These are phyloP conservation scores for Sarocladiaceae sp. DNA, from an alignment of 2,329 filamentous ascomycete genomes.

Conservation along the genomic window DNA sequence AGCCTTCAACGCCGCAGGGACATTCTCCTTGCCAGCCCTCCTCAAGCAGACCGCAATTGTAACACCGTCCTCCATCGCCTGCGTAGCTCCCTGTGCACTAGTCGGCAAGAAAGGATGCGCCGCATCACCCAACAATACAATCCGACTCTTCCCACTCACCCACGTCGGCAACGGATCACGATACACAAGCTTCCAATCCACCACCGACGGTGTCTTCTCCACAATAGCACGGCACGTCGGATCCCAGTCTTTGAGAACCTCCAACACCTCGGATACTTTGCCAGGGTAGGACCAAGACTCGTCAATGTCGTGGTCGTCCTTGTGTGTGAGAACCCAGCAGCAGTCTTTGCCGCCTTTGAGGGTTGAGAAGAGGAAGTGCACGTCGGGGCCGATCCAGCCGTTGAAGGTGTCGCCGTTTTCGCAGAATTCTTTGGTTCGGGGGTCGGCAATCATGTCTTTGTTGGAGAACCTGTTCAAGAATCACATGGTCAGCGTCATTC, in stretches of 20 bases:
- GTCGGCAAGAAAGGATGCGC: constrained; percentile 17
- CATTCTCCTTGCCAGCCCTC: constrained; percentile 9
- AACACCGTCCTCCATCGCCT: constrained; percentile 17
- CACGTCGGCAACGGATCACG: constrained; percentile 45
- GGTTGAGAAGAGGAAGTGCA: constrained; percentile 53
- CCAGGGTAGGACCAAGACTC: constrained; percentile 49
- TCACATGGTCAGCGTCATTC: neutral
- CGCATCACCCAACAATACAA: constrained; percentile 18
- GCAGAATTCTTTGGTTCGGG: constrained; percentile 49
- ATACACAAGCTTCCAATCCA: constrained; percentile 49
- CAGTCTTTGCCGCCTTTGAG: constrained; percentile 36
- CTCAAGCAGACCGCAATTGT: constrained; percentile 16
- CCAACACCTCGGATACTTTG: constrained; percentile 46
- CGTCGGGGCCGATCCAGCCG: constrained; percentile 53
- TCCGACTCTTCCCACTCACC: constrained; percentile 18
- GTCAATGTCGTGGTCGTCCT: constrained; percentile 46
- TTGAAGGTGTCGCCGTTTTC: constrained; percentile 55
- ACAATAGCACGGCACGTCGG: constrained; percentile 35
- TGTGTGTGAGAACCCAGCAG: constrained; percentile 56
- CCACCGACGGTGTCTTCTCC: constrained; percentile 38
- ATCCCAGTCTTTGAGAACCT: constrained; percentile 45
- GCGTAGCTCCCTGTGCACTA: constrained; percentile 16
- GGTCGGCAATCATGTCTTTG: constrained; percentile 47
- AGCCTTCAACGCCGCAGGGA: constrained; percentile 2
- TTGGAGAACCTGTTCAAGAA: constrained; percentile 21